Base-by-base conservation (phyloP, 176 grass and related monocot species). In the Oryza glaberrima region DNA sequence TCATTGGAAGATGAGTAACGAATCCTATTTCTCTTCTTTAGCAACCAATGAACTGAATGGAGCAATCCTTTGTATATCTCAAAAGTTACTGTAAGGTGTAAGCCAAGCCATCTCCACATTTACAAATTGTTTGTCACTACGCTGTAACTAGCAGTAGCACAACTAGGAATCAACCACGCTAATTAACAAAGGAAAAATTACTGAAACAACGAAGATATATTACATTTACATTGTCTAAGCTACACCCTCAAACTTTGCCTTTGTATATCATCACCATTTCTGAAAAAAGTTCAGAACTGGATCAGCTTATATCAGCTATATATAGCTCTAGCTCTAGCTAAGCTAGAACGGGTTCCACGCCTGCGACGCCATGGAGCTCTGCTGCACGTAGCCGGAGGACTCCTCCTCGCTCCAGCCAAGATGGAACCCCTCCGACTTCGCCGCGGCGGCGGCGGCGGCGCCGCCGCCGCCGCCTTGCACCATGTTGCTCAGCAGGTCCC, bases 401-500 rank as follows among this genome's bases (percentile, higher is more conserved):
- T 11, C 70, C 9, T 81, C 83, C 11, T 74, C 38, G 9, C 69
- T 86, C 88, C 84, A 90, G 9, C 16, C 72, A 20, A 26, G 70
- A 30, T 45, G 36, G 49, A 82, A 32, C 60, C 61, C 69, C 20
- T 74, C 75, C 15, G 36, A 0, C 60, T 48, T 44, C 0, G 26
- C 26, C 28, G 23, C 23, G 23, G 17, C 20, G 11, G 17, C 20
- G 11, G 12, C 69, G 49, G 9, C 61, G 20, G 6, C 44, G 23
- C 7, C 14, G 56, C 6, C 60, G 32, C 6, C 60, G 32, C 40
- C 6, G 58, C 72, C 32, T 28, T 79, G 43, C 9, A 69, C 80
- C 88, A 86, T 79, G 75, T 76, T 58, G 15, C 61, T 73, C 40
- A 86, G 79, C 38, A 86, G 1, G 68, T 86, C 79, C 46, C 60